Conservation (phyloP, 805 yeast genomes). For the Isabelozyma pseudorhagii region DNA sequence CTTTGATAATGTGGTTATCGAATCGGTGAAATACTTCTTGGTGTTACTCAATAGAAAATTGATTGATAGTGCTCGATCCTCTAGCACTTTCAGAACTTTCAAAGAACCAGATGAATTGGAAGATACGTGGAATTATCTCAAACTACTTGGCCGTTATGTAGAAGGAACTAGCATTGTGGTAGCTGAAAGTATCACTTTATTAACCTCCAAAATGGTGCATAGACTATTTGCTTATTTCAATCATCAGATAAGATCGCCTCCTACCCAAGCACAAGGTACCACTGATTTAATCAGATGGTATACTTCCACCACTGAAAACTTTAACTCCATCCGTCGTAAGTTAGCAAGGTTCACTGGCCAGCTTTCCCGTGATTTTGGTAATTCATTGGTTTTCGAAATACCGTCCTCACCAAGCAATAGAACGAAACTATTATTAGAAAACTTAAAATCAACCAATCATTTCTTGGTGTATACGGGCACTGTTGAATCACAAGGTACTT, state of each 20-base stretch:
- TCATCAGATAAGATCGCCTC: slow-evolving; percentile 62
- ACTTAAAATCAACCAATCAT: slow-evolving; percentile 65
- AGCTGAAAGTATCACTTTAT: slow-evolving; percentile 67
- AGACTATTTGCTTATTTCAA: slow-evolving; percentile 69
- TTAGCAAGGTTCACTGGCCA: slow-evolving; percentile 72
- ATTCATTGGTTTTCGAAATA: slow-evolving; percentile 61
- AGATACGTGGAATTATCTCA: slow-evolving; percentile 74
- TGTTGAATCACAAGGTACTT: slow-evolving; percentile 71
- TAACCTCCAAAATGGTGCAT: slow-evolving; percentile 65
- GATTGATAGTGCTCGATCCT: slow-evolving; percentile 66
- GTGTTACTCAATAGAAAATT: slow-evolving; percentile 72
- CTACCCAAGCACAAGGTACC: slow-evolving; percentile 38
- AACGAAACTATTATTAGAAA: slow-evolving; percentile 50
- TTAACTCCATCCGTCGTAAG: slow-evolving; percentile 76
- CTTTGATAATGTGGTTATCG: slow-evolving; percentile 64
- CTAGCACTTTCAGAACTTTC: slow-evolving; percentile 69
- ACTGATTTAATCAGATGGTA: slow-evolving; percentile 59
- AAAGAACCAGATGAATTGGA: slow-evolving; percentile 91
- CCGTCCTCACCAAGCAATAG: slow-evolving; percentile 39
- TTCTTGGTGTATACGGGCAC: slow-evolving; percentile 73
- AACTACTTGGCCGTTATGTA: slow-evolving; percentile 70
- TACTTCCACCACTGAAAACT: slow-evolving; percentile 61
- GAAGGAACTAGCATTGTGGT: slow-evolving; percentile 80
- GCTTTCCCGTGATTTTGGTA: slow-evolving; percentile 68
- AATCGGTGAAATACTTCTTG: slow-evolving; percentile 71